Base-by-base conservation (phyloP, 352 stramenopile species). In the Aphanomyces invadans region DNA sequence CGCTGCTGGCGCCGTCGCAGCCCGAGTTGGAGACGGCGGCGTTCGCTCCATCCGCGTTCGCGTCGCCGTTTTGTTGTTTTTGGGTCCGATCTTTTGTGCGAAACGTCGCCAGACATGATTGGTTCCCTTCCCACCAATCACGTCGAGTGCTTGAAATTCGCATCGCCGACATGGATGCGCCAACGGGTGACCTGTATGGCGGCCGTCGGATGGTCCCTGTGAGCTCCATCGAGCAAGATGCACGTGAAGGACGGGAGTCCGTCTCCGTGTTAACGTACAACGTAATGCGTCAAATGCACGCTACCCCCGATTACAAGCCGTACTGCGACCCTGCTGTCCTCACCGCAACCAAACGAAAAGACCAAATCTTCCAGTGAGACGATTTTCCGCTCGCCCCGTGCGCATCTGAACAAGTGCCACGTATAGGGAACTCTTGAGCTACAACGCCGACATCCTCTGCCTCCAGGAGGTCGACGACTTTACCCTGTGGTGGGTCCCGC, bases 391-490 rank as follows among this genome's bases (percentile, higher is more conserved):
- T 68, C 25, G 33, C 15, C 9, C 25, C n/a, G 12, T 32, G 9
- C 33, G 61, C n/a, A 5, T 57, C 53, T 36, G 17, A 36, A 2
- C 28, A 52, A 21, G n/a, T 48, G n/a, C n/a, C n/a, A n/a, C n/a
- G n/a, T n/a, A 9, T 29, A 89, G 79, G 11, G 86, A 96, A 62
- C 78, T 96, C 3, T 45, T 92, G 21, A 78, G 72, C 23, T 87
- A 83, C 46, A 81, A 92, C 45, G 83, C 87, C 12, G 86, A 96
- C 59, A 75, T 97, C 52, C 57, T 95, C 46, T 95, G 86, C 45
- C 74, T 96, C 0, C 68, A 86, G 76, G 88, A 96, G 71, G 79
- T 95, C 5, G 87, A 96, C 46, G 80, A 95, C 44, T 96, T 92
- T 36, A 75, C 89, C n/a, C 78, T 93, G 52, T 96, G 77, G 74